A percentile compares a stretch with the other conserved stretches of the same genome.
phyloP scores from a whole-genome alignment of 164 flowering plant species.

The Akebia trifoliata region DNA sequence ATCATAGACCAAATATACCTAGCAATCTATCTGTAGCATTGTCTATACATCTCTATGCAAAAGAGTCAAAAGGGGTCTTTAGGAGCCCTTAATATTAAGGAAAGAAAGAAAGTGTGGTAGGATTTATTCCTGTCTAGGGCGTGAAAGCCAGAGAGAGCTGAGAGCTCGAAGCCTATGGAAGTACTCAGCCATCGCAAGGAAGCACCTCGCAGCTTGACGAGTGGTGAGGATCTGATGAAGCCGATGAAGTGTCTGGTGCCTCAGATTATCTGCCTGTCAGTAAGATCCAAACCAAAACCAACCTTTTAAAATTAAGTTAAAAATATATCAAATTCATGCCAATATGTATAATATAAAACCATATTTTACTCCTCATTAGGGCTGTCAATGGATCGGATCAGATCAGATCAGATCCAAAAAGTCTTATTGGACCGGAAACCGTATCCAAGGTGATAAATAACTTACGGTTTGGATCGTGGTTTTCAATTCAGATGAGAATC shows the following conservation, averaged over 20 bases:
- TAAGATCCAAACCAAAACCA: conserved; percentile 1
- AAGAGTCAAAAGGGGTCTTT: not conserved
- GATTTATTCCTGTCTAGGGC: conserved; percentile 16
- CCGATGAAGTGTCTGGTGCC: conserved; percentile 23
- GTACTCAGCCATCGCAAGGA: conserved; percentile 24
- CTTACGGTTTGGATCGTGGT: too few species aligned
- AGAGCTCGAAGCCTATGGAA: conserved; percentile 25
- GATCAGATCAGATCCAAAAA: too few species aligned
- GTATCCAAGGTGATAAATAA: too few species aligned
- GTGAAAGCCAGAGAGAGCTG: conserved; percentile 22
- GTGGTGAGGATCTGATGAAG: conserved; percentile 19
- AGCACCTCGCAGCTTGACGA: conserved; percentile 23
- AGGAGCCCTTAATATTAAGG: not conserved
- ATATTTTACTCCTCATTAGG: too few species aligned
- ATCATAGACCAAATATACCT: not conserved
- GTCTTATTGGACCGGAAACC: too few species aligned
- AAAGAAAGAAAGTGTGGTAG: not conserved
- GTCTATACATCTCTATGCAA: conserved; percentile 2
- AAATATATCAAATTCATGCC: too few species aligned
- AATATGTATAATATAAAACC: not conserved
- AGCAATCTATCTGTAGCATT: not conserved
- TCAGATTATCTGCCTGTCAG: conserved; percentile 22
- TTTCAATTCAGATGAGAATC: too few species aligned
- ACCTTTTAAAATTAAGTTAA: too few species aligned
- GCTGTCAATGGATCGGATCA: too few species aligned